Conservation (phyloP, 139 green algal genomes). For the Chlamydomonas urium region DNA sequence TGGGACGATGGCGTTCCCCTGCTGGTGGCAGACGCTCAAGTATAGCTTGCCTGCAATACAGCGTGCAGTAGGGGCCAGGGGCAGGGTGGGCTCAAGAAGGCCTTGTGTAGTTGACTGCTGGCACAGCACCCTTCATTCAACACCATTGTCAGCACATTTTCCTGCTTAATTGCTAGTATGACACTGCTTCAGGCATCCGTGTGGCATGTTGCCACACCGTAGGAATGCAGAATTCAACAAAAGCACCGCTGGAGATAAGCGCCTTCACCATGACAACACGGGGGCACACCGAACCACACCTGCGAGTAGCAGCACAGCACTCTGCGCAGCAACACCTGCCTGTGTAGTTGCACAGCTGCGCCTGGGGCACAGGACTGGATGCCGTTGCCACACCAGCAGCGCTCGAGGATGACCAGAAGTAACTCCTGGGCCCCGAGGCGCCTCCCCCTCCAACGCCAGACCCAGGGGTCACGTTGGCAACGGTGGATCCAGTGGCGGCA, state of each 20-base stretch:
- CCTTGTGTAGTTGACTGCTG: not conserved
- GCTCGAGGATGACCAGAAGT: not conserved
- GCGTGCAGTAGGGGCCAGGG: not conserved
- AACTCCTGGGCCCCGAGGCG: not conserved
- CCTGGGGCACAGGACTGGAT: not conserved
- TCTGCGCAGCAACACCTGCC: not conserved
- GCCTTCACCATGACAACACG: not conserved
- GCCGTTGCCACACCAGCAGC: not conserved
- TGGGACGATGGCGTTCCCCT: not conserved
- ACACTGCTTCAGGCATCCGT: no score
- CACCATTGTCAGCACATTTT: no score
- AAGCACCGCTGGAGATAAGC: no score
- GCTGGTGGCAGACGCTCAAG: not conserved
- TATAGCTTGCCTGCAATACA: not conserved
- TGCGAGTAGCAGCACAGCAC: not conserved
- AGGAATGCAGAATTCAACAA: no score
- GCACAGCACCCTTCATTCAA: no score
- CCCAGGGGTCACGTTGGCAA: not conserved
- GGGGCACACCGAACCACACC: not conserved
- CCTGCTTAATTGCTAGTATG: no score
- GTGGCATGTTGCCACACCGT: no score
- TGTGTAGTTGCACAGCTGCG: not conserved
- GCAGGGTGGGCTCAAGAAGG: not conserved
- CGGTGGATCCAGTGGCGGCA: not conserved
- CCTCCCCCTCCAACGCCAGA: not conserved